Percentiles rank a stretch among this genome's conserved stretches.
phyloP scores from a whole-genome alignment of 129 eudicot species.

The Centella asiatica region DNA sequence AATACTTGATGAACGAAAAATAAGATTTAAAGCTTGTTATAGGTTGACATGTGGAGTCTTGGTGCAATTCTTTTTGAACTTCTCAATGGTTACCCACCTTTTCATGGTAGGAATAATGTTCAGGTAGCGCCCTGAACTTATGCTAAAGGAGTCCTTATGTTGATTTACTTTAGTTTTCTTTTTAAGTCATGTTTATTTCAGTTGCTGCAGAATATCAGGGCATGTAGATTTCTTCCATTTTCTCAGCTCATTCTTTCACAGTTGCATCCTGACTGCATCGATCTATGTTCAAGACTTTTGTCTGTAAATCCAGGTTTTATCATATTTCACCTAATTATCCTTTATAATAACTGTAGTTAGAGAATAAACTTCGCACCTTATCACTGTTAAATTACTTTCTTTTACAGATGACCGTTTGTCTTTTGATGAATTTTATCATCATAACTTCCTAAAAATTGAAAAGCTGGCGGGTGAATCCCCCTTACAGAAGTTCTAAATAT shows the following conservation, averaged over 20 bases:
- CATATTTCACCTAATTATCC: neutral
- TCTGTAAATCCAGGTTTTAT: conserved; percentile 23
- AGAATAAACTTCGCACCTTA: neutral
- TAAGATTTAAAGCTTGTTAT: neutral
- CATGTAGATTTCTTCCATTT: conserved; percentile 15
- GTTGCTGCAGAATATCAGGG: conserved; percentile 25
- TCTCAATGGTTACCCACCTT: conserved; percentile 28
- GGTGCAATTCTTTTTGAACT: conserved; percentile 36
- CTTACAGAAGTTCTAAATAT: neutral
- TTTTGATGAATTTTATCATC: conserved; percentile 22
- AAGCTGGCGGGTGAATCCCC: neutral
- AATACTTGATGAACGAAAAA: neutral
- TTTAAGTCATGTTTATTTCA: conserved; percentile 2
- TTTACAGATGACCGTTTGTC: conserved; percentile 25
- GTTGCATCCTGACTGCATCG: conserved; percentile 20
- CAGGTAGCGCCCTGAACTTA: conserved; percentile 15
- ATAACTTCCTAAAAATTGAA: conserved; percentile 12
- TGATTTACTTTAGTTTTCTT: neutral
- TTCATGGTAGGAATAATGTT: conserved; percentile 25
- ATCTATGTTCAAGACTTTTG: conserved; percentile 23
- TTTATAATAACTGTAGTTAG: neutral
- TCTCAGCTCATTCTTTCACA: conserved; percentile 9
- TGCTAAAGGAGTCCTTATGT: neutral
- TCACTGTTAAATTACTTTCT: neutral
- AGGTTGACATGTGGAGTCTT: conserved; percentile 35